Conservation (phyloP, 2,329 filamentous ascomycete species). For the Colletotrichum sp. region DNA sequence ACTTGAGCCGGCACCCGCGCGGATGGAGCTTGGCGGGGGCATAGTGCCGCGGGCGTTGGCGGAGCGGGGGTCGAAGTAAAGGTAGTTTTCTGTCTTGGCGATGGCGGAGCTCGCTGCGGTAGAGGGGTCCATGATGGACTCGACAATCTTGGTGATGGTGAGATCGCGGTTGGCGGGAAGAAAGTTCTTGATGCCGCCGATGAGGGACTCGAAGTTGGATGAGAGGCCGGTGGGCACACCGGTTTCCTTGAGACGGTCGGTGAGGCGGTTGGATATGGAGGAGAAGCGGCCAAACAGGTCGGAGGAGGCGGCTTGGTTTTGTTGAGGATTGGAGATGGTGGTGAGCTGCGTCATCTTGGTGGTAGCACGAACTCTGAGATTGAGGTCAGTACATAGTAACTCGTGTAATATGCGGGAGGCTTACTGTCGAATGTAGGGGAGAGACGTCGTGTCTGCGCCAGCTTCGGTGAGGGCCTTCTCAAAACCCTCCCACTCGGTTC, state of each 20-base stretch:
- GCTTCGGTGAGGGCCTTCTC: conserved; percentile 81
- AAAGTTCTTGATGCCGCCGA: conserved; percentile 97
- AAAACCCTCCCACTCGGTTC: conserved; percentile 84
- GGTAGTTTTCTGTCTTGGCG: conserved; percentile 93
- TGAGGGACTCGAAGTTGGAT: conserved; percentile 90
- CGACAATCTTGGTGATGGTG: conserved; percentile 96
- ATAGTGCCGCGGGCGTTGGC: conserved; percentile 92
- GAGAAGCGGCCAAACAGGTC: conserved; percentile 95
- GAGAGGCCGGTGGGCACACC: conserved; percentile 72
- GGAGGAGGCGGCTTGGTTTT: conserved; percentile 64
- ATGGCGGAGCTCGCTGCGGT: conserved; percentile 90
- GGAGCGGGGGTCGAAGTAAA: conserved; percentile 95
- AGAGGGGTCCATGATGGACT: conserved; percentile 96
- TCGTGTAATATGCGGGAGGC: conserved; percentile 31
- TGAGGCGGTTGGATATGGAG: conserved; percentile 88
- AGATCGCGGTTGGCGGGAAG: conserved; percentile 95
- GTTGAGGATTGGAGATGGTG: conserved; percentile 80
- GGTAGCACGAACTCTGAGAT: conserved; percentile 79
- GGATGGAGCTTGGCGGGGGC: conserved; percentile 74
- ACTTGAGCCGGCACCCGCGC: conserved; percentile 45
- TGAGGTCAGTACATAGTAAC: not conserved
- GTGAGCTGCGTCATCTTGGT: conserved; percentile 99
- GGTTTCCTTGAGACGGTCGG: conserved; percentile 92
- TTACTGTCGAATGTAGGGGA: conserved; percentile 87
- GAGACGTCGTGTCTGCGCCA: conserved; percentile 76